These are phyloP conservation scores for Rhizopogon roseolus DNA, from an alignment of 768 basidiomycete genomes.

Conservation along the genomic window DNA sequence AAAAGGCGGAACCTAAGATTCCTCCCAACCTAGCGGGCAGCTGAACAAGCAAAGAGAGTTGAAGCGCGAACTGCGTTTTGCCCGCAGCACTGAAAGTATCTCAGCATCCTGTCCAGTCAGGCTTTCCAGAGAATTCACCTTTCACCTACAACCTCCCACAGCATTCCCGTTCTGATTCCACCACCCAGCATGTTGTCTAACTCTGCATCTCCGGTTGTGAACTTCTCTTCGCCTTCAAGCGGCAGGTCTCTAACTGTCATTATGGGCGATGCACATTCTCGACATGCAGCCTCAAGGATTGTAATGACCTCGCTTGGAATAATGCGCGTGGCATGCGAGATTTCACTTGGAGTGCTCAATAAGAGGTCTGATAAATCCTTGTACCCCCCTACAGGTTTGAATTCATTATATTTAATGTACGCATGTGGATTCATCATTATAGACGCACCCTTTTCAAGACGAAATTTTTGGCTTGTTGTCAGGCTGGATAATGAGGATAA, in stretches of 20 bases:
- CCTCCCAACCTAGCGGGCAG: conserved; percentile 54
- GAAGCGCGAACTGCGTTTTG: conserved; percentile 89
- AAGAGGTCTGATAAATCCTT: conserved; percentile 45
- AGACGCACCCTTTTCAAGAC: conserved; percentile 33
- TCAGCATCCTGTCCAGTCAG: conserved; percentile 4
- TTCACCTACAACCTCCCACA: conserved; percentile 89
- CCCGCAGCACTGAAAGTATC: conserved; percentile 70
- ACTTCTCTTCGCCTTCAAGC: conserved; percentile 37
- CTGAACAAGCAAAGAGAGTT: conserved; percentile 77
- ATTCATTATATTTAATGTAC: not conserved
- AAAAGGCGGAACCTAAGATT: conserved; percentile 65
- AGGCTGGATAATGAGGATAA: conserved; percentile 17
- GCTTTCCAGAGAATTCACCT: conserved; percentile 47
- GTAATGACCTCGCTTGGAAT: conserved; percentile 43
- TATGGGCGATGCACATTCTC: conserved; percentile 34
- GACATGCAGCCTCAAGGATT: conserved; percentile 48
- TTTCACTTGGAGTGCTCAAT: conserved; percentile 41
- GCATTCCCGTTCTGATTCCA: conserved; percentile 70
- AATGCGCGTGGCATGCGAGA: conserved; percentile 53
- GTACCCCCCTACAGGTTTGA: conserved; percentile 39
- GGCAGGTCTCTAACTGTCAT: conserved; percentile 34
- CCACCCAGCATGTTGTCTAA: conserved; percentile 75
- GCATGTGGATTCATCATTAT: not conserved
- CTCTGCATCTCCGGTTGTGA: conserved; percentile 69
- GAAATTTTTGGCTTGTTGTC: conserved; percentile 25